Conservation (phyloP, 352 stramenopile genomes). For the Globisporangium solare region DNA sequence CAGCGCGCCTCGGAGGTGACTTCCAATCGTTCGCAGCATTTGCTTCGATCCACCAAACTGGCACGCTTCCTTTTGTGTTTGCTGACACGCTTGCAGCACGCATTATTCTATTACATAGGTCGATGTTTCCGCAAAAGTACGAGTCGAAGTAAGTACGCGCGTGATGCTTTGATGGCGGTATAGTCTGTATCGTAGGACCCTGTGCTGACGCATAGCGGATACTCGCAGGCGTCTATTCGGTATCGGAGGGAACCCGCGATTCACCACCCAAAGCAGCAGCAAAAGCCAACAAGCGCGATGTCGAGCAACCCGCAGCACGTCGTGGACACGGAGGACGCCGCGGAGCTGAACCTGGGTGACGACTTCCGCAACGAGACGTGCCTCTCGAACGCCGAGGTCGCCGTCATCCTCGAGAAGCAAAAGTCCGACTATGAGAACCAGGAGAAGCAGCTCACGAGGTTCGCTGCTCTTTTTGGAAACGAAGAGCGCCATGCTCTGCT, state of each 20-base stretch:
- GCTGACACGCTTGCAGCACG: too few species aligned
- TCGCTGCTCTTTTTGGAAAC: background rate
- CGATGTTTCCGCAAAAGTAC: too few species aligned
- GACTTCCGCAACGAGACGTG: slow-evolving; percentile 89
- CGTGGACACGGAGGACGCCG: slow-evolving; percentile 87
- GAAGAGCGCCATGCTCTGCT: background rate
- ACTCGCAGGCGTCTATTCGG: background rate
- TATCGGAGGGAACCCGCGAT: background rate
- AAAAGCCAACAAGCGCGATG: slow-evolving; percentile 27
- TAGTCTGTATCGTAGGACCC: too few species aligned
- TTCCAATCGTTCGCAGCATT: slow-evolving; percentile 28
- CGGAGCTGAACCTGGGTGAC: slow-evolving; percentile 84
- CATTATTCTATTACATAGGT: too few species aligned
- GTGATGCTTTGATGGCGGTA: too few species aligned
- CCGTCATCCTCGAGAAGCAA: slow-evolving; percentile 89
- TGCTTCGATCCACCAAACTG: slow-evolving; percentile 7
- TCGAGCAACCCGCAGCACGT: slow-evolving; percentile 83
- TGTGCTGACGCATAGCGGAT: too few species aligned
- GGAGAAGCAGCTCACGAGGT: slow-evolving; percentile 87
- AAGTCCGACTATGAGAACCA: slow-evolving; percentile 90
- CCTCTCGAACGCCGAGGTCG: slow-evolving; percentile 87
- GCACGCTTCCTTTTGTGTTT: too few species aligned
- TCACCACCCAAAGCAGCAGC: background rate
- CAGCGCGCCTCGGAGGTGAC: slow-evolving; percentile 15
- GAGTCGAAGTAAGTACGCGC: too few species aligned